Conservation (phyloP, 805 yeast species). For the Blastobotrys peoriensis region DNA sequence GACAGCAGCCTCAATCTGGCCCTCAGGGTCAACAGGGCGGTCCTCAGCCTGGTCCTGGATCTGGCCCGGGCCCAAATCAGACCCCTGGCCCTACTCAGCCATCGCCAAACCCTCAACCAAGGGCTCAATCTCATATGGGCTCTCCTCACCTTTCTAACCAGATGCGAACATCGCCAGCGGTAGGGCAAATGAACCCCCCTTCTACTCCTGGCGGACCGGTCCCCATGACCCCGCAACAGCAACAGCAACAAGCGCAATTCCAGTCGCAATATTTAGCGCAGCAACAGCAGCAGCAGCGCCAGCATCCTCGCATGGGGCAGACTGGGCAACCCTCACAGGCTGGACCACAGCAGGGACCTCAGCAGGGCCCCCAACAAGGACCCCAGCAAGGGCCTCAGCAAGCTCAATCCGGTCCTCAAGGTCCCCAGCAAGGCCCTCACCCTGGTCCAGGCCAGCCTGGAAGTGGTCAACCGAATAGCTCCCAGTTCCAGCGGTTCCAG, state of each 20-base stretch:
- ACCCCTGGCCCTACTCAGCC: background rate
- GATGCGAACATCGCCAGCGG: slow-evolving; percentile 7
- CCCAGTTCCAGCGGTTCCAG: slow-evolving; percentile 14
- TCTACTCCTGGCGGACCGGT: slow-evolving; percentile 3
- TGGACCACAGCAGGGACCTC: slow-evolving; percentile 4
- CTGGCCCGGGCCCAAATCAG: too few species aligned
- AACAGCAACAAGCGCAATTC: slow-evolving; percentile 4
- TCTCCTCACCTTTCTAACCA: slow-evolving; percentile 3
- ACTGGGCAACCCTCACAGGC: slow-evolving; percentile 7
- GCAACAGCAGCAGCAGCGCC: slow-evolving; percentile 8
- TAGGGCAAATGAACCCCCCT: slow-evolving; percentile 6
- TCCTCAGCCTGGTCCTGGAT: background rate
- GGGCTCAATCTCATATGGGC: background rate
- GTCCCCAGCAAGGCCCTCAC: slow-evolving; percentile 4
- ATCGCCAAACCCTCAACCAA: background rate
- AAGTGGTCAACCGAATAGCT: too few species aligned
- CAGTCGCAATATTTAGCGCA: slow-evolving; percentile 9
- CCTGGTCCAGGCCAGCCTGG: slow-evolving; percentile 5
- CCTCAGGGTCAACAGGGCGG: slow-evolving; percentile 6
- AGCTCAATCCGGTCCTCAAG: slow-evolving; percentile 5
- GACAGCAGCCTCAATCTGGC: slow-evolving; percentile 5
- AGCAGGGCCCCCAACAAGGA: slow-evolving; percentile 7
- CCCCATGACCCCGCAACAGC: slow-evolving; percentile 10
- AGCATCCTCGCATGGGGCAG: background rate
- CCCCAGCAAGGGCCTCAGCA: slow-evolving; percentile 9